These are phyloP conservation scores for Lodderomyces metapsilosis DNA, from an alignment of 1,139 yeast genomes.

Conservation along the genomic window DNA sequence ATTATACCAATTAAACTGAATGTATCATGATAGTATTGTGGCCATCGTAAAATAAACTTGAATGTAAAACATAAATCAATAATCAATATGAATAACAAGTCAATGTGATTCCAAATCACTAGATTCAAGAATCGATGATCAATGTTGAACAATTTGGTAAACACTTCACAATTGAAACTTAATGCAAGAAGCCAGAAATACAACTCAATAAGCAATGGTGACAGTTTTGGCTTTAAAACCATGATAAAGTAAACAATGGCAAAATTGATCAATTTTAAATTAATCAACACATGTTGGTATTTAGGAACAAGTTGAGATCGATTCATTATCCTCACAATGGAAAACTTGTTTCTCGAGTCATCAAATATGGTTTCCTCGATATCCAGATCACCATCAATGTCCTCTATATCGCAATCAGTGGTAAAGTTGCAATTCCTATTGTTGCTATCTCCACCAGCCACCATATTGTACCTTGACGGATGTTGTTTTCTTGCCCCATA, in stretches of 20 bases:
- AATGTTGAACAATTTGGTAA: conserved; percentile 42
- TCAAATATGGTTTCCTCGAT: conserved; percentile 26
- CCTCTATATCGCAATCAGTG: not conserved
- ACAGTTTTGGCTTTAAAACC: conserved; percentile 20
- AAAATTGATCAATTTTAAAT: conserved; percentile 33
- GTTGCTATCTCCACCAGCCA: not conserved
- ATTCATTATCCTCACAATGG: conserved; percentile 28
- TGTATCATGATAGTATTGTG: conserved; percentile 29
- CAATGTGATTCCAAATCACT: conserved; percentile 44
- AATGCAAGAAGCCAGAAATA: conserved; percentile 37
- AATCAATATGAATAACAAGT: conserved; percentile 30
- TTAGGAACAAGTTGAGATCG: conserved; percentile 41
- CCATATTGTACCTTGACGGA: conserved; percentile 11
- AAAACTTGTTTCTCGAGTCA: conserved; percentile 31
- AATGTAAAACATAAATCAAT: conserved; percentile 32
- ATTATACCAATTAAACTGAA: conserved; percentile 52
- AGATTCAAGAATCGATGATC: conserved; percentile 37
- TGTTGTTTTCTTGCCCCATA: conserved; percentile 20
- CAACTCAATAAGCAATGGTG: conserved; percentile 22
- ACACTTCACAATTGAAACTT: conserved; percentile 37
- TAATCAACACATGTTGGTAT: conserved; percentile 43
- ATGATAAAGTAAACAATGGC: conserved; percentile 33
- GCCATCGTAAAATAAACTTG: conserved; percentile 15
- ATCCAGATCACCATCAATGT: conserved; percentile 15
- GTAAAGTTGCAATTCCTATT: not conserved